Evolutionary conservation across 2,329 filamentous ascomycete species (phyloP).

Genomic region (Exophiala sp.): DNA sequence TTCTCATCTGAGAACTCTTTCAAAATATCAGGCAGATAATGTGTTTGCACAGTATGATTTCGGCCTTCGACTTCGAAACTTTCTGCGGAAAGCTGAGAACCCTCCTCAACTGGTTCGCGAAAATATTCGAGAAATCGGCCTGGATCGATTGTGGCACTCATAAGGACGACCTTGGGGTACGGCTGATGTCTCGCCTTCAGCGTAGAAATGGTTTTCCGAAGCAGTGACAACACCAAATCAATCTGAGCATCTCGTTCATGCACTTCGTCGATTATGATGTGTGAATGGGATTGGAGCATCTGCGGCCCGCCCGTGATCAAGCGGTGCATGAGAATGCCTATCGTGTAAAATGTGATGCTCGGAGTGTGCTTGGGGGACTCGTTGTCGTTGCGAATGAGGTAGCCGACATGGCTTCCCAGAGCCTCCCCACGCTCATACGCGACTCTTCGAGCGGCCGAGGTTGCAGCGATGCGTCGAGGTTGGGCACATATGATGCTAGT

Average conservation of each 20-base stretch:
- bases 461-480: slow-evolving; percentile 89
- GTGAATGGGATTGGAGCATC: slow-evolving; percentile 74
- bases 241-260: slow-evolving; percentile 95
- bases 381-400: slow-evolving; percentile 87
- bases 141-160: slow-evolving; percentile 96
- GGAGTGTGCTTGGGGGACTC: slow-evolving; percentile 76
- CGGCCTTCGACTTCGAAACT: slow-evolving; percentile 85
- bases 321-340: slow-evolving; percentile 92
- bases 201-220: slow-evolving; percentile 73
- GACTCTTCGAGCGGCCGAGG: slow-evolving; percentile 86
- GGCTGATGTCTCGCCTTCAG: slow-evolving; percentile 47
- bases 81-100: slow-evolving; percentile 43
- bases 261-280: slow-evolving; percentile 79
- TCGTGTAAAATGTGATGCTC: slow-evolving; percentile 67
- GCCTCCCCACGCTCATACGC: slow-evolving; percentile 90
- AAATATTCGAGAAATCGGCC: slow-evolving; percentile 87
- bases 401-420: slow-evolving; percentile 79
- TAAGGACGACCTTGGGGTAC: slow-evolving; percentile 87
- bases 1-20: slow-evolving; percentile 8
- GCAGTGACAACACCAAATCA: slow-evolving; percentile 87
- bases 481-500: slow-evolving; percentile 97
- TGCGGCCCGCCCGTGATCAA: slow-evolving; percentile 84
- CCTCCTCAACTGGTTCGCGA: slow-evolving; percentile 35
- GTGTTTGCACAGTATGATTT: slow-evolving; percentile 83
- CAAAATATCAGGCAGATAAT: slow-evolving; percentile 79